phyloP scores from a whole-genome alignment of 768 basidiomycete species.

The Suillus weaverae region DNA sequence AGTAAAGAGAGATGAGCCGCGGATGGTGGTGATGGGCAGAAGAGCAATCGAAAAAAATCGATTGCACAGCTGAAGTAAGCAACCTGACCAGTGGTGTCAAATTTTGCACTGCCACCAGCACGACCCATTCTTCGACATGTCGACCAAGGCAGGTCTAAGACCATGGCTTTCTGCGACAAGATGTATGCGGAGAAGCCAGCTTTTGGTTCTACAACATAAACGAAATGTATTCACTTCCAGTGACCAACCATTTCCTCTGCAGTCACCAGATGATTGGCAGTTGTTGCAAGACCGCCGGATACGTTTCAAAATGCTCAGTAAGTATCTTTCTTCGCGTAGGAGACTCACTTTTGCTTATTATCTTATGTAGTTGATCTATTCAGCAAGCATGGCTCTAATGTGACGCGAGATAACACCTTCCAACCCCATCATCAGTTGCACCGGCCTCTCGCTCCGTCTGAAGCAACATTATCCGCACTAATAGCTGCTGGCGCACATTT shows the following conservation, averaged over 20 bases:
- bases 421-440: constrained; percentile 72
- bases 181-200: constrained; percentile 20
- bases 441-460: constrained; percentile 54
- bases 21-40: constrained; percentile 35
- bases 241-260: constrained; percentile 30
- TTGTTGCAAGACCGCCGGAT: constrained; percentile 60
- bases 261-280: constrained; percentile 63
- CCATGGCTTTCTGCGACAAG: constrained; percentile 21
- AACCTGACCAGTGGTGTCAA: constrained; percentile 16
- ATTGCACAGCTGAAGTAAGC: constrained; percentile 57
- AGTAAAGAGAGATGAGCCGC: constrained; percentile 31
- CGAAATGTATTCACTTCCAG: constrained; percentile 4
- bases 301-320: constrained; percentile 57
- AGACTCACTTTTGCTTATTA: constrained; percentile 13
- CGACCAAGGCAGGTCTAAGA: constrained; percentile 23
- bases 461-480: constrained; percentile 84
- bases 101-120: constrained; percentile 34
- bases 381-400: constrained; percentile 74
- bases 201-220: background rate
- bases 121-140: constrained; percentile 22
- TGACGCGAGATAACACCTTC: constrained; percentile 64
- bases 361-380: constrained; percentile 55
- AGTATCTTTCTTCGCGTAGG: constrained; percentile 23
- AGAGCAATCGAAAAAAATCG: constrained; percentile 41
- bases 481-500: constrained; percentile 93